Conservation (phyloP, 2,329 filamentous ascomycete genomes). For the Penicillium vulpinum region DNA sequence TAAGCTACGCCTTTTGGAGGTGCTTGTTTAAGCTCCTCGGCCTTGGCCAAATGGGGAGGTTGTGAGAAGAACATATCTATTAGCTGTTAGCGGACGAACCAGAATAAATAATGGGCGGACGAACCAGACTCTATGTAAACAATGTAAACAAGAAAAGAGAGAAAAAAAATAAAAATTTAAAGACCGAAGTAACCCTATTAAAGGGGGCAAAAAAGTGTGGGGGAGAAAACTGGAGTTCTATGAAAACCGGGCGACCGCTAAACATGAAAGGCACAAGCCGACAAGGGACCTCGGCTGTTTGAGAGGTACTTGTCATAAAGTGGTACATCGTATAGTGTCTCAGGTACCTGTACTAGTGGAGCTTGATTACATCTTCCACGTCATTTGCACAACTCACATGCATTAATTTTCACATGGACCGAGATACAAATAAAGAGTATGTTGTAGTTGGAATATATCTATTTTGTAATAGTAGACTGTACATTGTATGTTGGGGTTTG, state of each 20-base stretch:
- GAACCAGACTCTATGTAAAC: neutral
- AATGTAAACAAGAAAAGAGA: neutral
- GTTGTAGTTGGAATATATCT: too few species aligned
- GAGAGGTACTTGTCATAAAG: slow-evolving; percentile 9
- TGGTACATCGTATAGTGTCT: neutral
- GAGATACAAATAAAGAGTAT: too few species aligned
- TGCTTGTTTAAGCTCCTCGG: slow-evolving; percentile 56
- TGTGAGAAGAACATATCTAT: slow-evolving; percentile 41
- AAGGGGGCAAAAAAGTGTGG: slow-evolving; percentile 12
- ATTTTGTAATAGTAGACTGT: too few species aligned
- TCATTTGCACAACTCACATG: slow-evolving; percentile 21
- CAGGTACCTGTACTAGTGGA: slow-evolving; percentile 14
- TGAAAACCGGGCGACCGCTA: slow-evolving; percentile 17
- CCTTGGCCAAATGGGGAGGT: slow-evolving; percentile 37
- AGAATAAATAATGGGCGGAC: neutral
- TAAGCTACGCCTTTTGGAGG: slow-evolving; percentile 77
- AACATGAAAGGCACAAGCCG: slow-evolving; percentile 9
- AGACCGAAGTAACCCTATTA: slow-evolving; percentile 5
- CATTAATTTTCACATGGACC: slow-evolving; percentile 18
- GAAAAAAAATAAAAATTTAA: slow-evolving; percentile 53
- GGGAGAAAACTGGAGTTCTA: slow-evolving; percentile 15
- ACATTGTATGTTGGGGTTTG: too few species aligned
- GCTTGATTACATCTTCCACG: neutral
- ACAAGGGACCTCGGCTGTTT: slow-evolving; percentile 20
- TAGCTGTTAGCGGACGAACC: neutral